Conservation (phyloP, 2,329 filamentous ascomycete species). For the Eurotiales sp. region DNA sequence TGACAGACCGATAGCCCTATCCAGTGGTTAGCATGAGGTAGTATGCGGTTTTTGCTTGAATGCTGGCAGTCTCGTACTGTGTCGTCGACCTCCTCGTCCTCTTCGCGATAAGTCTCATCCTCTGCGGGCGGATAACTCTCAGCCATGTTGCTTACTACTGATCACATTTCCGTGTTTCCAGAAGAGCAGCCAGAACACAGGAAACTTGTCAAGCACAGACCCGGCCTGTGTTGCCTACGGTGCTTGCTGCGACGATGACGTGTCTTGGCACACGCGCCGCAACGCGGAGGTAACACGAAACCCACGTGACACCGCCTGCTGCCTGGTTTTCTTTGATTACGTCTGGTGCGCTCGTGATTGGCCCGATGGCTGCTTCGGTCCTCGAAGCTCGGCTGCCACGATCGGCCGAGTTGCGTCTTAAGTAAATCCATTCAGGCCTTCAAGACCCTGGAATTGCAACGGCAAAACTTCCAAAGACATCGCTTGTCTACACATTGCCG, state of each 20-base stretch:
- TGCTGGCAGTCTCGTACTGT: no score
- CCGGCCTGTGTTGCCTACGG: background rate
- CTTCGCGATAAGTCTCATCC: conserved; percentile 42
- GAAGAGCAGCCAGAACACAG: background rate
- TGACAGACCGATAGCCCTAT: conserved; percentile 83
- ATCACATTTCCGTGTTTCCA: background rate
- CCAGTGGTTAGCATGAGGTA: background rate
- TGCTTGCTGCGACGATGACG: conserved; percentile 5
- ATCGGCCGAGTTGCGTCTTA: no score
- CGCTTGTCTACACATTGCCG: background rate
- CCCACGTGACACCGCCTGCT: conserved; percentile 27
- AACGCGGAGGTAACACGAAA: conserved; percentile 30
- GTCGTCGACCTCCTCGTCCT: conserved; percentile 47
- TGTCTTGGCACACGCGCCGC: conserved; percentile 9
- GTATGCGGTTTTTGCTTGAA: no score
- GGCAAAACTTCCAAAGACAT: no score
- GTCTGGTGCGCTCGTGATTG: conserved; percentile 25
- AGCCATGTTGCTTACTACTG: conserved; percentile 28
- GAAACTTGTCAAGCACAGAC: no score
- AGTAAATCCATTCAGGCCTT: no score
- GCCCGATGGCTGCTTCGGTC: conserved; percentile 13
- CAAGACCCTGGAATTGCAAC: no score
- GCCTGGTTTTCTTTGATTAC: conserved; percentile 25
- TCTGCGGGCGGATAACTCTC: conserved; percentile 35
- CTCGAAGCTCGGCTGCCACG: no score